Evolutionary conservation across 495 filamentous ascomycete genomes (phyloP), one percentile per base, ranked within the genome.

Genomic region (Hyaloscypha bicolor): DNA sequence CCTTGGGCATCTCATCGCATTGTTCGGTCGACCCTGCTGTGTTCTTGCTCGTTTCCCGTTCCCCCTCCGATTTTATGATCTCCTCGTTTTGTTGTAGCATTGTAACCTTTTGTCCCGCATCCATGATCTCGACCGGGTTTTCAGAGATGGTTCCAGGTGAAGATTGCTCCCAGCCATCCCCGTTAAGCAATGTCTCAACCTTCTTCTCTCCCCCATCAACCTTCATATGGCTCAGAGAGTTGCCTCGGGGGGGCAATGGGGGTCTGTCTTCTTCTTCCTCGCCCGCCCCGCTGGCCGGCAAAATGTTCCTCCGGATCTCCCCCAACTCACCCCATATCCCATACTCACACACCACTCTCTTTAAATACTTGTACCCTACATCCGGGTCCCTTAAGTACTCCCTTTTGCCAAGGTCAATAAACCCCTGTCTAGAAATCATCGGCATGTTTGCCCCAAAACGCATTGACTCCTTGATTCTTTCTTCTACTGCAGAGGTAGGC

Each of bases 381-480:
- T 22, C 21, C 3, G 65, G 65, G 55, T 67, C 39, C 3, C 2
- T 21, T 8, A 67, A 42, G 42, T 67, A 67, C 30, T 67, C 65
- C 21, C 61, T 67, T 8, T 45, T 19, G 8, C 30, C n/a, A 16
- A 67, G 57, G 30, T 67, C 65, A 21, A 67, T 67, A 31, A 67
- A 67, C 4, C 25, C 65, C 65, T 67, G 65, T 14, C 58, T 25
- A n/a, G 57, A 37, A 6, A 67, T 31, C 57, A 67, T 61, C 25
- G 65, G 65, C 58, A 67, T 67, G 14, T 67, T 67, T 4, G 65
- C 57, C 16, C 48, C 62, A 42, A 55, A 62, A 21, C 32, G 29
- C 5, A 64, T 31, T 3, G 52, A 57, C 8, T 64, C 52, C 29
- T 58, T 56, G 19, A 64, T 64, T 39, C 52, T 35, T 6, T 25